A percentile compares a stretch with the other conserved stretches of the same genome.
phyloP scores from a whole-genome alignment of 768 basidiomycete genomes.

The Boletus rufocinnamomeus region DNA sequence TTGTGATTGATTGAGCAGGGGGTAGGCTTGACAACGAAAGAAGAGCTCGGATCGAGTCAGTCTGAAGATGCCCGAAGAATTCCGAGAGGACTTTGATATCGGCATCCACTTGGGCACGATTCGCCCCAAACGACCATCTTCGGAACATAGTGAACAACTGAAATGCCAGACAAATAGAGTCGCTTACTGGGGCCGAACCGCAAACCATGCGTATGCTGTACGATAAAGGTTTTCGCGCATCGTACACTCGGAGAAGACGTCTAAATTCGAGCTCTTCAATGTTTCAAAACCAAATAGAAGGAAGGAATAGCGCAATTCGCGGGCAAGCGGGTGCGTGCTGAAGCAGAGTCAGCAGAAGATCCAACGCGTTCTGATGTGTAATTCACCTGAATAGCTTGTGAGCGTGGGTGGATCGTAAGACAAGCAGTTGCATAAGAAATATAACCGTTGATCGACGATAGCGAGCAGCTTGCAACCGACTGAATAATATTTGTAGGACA shows the following conservation, averaged over 20 bases:
- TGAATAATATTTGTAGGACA: slow-evolving; percentile 85
- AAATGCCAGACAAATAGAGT: not conserved
- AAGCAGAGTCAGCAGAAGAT: not conserved
- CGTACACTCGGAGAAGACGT: slow-evolving; percentile 74
- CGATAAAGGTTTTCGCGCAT: slow-evolving; percentile 76
- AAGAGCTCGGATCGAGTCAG: slow-evolving; percentile 66
- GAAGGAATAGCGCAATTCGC: slow-evolving; percentile 89
- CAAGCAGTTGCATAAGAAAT: slow-evolving; percentile 80
- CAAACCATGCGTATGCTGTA: slow-evolving; percentile 90
- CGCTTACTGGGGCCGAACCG: slow-evolving; percentile 86
- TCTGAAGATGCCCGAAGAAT: slow-evolving; percentile 74
- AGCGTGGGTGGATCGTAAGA: slow-evolving; percentile 75
- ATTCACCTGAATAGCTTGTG: slow-evolving; percentile 72
- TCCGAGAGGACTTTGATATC: slow-evolving; percentile 88
- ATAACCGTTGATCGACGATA: slow-evolving; percentile 85
- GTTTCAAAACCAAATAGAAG: slow-evolving; percentile 93
- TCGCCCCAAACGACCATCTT: slow-evolving; percentile 97
- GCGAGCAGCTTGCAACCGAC: slow-evolving; percentile 90
- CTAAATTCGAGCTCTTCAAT: slow-evolving; percentile 83
- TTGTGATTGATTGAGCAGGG: slow-evolving; percentile 46
- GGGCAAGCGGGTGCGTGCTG: slow-evolving; percentile 90
- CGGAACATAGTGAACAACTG: not conserved
- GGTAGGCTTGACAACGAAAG: slow-evolving; percentile 63
- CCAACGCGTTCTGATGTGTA: not conserved
- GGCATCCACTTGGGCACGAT: slow-evolving; percentile 84